phyloP scores from a whole-genome alignment of 2,329 filamentous ascomycete species.

The Pseudopyrenochaeta lycopersici region DNA sequence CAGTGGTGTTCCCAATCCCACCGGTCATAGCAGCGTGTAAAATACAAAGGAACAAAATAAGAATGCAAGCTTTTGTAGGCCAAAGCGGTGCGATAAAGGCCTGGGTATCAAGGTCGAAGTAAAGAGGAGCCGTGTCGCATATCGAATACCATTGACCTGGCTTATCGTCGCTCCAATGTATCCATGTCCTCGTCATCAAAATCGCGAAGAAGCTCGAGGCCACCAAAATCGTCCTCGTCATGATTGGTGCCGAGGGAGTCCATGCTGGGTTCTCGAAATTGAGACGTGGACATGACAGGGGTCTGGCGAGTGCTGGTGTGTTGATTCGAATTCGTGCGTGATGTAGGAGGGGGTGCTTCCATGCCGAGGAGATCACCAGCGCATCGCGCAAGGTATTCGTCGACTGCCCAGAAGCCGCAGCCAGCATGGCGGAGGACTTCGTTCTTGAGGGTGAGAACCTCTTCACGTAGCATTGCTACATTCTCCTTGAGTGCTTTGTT shows the following conservation, averaged over 20 bases:
- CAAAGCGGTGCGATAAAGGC: too few species aligned
- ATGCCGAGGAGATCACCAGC: constrained; percentile 45
- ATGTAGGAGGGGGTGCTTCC: constrained; percentile 18
- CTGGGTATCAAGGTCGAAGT: neutral
- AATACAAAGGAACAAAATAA: too few species aligned
- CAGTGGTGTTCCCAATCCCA: too few species aligned
- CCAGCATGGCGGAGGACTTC: constrained; percentile 47
- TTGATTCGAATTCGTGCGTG: neutral
- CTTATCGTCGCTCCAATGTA: neutral
- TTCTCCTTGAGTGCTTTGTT: constrained; percentile 47
- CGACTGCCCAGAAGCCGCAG: constrained; percentile 49
- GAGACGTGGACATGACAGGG: too few species aligned
- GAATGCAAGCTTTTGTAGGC: too few species aligned
- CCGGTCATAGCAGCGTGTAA: too few species aligned
- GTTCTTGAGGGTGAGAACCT: constrained; percentile 49
- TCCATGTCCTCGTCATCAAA: constrained; percentile 39
- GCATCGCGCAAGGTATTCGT: constrained; percentile 49
- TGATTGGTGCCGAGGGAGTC: too few species aligned
- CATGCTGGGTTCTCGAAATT: constrained; percentile 1
- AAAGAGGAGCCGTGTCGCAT: neutral
- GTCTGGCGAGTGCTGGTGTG: constrained; percentile 2
- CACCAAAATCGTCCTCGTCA: constrained; percentile 30
- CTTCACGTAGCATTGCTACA: constrained; percentile 44
- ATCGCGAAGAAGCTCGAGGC: constrained; percentile 44
- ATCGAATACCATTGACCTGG: neutral